These are phyloP conservation scores for Quercus lobata DNA, from an alignment of 331 rosid species.

Conservation along the genomic window DNA sequence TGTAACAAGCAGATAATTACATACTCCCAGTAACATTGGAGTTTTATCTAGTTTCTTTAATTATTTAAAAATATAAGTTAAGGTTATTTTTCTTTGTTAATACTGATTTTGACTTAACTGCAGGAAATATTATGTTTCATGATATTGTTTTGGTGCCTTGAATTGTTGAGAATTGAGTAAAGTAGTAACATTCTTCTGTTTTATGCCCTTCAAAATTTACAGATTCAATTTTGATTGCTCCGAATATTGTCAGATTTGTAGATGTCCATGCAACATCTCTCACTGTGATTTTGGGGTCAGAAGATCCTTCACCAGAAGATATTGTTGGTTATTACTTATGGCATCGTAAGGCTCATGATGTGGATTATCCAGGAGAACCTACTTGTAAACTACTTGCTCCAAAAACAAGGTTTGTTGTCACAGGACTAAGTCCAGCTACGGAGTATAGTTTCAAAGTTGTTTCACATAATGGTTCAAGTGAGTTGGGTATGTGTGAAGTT, in stretches of 20 bases:
- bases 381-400: conserved; percentile 47
- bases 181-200: conserved; percentile 8
- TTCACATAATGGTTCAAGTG: conserved; percentile 30
- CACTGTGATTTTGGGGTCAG: conserved; percentile 57
- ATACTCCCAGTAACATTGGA: not conserved
- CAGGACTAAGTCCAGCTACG: conserved; percentile 64
- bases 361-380: conserved; percentile 59
- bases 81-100: not conserved
- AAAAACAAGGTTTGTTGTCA: conserved; percentile 47
- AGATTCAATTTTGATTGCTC: conserved; percentile 47
- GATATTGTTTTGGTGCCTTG: conserved; percentile 2
- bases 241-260: conserved; percentile 71
- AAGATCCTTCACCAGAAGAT: conserved; percentile 36
- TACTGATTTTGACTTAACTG: not conserved
- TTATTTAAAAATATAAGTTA: not conserved
- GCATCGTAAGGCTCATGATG: conserved; percentile 60
- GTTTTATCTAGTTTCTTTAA: not conserved
- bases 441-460: conserved; percentile 67
- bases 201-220: conserved; percentile 28
- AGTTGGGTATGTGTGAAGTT: conserved; percentile 47
- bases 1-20: not conserved
- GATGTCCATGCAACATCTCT: conserved; percentile 66
- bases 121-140: not conserved
- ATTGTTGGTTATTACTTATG: conserved; percentile 52
- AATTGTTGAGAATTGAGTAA: not conserved